A percentile compares a stretch with the other conserved stretches of the same genome.
Conservation (phyloP, 352 stramenopile genomes). For the Globisporangium yorkense region DNA sequence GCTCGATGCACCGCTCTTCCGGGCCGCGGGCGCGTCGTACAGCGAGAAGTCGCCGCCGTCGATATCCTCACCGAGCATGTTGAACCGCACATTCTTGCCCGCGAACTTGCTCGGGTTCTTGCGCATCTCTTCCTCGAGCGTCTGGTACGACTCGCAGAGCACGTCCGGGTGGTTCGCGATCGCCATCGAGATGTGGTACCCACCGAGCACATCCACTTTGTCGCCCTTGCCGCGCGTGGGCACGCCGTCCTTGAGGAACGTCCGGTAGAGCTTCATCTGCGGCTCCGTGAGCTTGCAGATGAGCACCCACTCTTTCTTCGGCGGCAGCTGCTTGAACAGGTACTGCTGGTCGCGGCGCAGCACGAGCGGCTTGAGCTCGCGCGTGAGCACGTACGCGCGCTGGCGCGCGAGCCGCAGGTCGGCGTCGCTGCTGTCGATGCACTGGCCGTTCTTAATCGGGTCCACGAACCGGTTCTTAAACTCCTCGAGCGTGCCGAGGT, state of each 20-base stretch:
- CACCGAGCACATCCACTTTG: conserved; percentile 72
- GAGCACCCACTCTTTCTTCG: conserved; percentile 88
- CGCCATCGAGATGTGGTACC: conserved; percentile 82
- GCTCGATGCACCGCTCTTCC: not conserved
- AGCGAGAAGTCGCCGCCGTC: conserved; percentile 48
- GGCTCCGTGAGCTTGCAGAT: conserved; percentile 75
- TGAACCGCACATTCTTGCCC: conserved; percentile 23
- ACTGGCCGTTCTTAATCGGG: conserved; percentile 86
- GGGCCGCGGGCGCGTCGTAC: conserved; percentile 11
- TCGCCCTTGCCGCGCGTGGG: conserved; percentile 35
- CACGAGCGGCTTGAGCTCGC: conserved; percentile 74
- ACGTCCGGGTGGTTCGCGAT: conserved; percentile 89
- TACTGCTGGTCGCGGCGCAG: conserved; percentile 85
- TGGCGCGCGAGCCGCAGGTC: conserved; percentile 68
- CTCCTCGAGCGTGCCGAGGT: conserved; percentile 70
- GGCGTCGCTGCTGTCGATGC: conserved; percentile 65
- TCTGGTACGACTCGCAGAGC: conserved; percentile 55
- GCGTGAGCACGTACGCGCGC: conserved; percentile 75
- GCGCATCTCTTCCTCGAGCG: conserved; percentile 47
- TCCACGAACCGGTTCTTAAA: conserved; percentile 90
- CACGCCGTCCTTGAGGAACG: conserved; percentile 59
- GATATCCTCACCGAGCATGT: conserved; percentile 41
- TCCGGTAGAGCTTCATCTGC: conserved; percentile 69
- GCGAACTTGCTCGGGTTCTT: conserved; percentile 22
- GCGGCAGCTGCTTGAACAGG: conserved; percentile 75